Conservation (phyloP, 768 basidiomycete genomes). For the Phlebiopsis flavidoalba region DNA sequence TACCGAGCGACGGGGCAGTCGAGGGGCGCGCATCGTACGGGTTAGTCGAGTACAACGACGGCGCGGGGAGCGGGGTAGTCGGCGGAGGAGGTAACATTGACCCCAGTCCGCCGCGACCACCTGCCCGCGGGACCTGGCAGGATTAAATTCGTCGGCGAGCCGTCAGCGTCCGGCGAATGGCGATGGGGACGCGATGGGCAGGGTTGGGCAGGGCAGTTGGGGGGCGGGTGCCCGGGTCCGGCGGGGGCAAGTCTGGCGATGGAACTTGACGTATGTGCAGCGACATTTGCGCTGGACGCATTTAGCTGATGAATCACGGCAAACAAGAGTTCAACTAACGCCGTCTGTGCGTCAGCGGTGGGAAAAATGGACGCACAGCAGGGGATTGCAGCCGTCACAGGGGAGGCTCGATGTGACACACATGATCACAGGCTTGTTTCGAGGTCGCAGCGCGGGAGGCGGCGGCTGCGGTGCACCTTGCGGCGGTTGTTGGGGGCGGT, state of each 20-base stretch:
- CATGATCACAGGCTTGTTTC: constrained; percentile 82
- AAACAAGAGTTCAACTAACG: neutral
- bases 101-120: constrained; percentile 24
- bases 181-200: constrained; percentile 12
- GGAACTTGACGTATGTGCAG: constrained; percentile 80
- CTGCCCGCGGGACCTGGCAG: constrained; percentile 33
- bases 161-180: constrained; percentile 14
- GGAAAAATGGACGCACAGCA: constrained; percentile 47
- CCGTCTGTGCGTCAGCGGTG: neutral
- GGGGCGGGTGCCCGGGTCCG: constrained; percentile 60
- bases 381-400: constrained; percentile 75
- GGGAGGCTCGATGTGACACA: constrained; percentile 72
- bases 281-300: constrained; percentile 64
- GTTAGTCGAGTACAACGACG: constrained; percentile 23
- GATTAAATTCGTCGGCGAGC: constrained; percentile 38
- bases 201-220: constrained; percentile 25
- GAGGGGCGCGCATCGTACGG: constrained; percentile 2
- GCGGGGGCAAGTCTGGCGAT: constrained; percentile 76
- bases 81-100: constrained; percentile 22
- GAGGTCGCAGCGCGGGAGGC: constrained; percentile 71
- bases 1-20: neutral
- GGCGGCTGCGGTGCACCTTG: constrained; percentile 60
- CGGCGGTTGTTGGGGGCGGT: constrained; percentile 42
- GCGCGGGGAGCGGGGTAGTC: constrained; percentile 24
- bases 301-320: constrained; percentile 46